Percentiles rank a stretch among this genome's conserved stretches.
These are phyloP conservation scores for Rhizoctonia solani DNA, from an alignment of 1,284 basidiomycete species.

Conservation along the genomic window DNA sequence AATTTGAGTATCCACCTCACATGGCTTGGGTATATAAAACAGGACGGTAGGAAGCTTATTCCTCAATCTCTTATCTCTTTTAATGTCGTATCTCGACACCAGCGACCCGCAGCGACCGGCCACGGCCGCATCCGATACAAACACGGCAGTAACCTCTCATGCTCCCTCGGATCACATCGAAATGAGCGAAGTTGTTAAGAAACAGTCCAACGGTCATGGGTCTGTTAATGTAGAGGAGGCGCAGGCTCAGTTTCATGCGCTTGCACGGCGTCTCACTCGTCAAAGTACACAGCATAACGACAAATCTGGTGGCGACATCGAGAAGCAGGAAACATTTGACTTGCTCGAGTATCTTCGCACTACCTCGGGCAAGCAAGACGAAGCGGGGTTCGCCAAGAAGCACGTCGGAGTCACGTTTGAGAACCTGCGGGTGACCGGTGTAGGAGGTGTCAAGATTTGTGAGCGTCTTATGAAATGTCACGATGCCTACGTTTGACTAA, in stretches of 20 bases:
- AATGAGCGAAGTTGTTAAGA: not conserved
- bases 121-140: no score
- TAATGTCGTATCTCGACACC: not conserved
- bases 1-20: no score
- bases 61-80: no score
- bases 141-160: no score
- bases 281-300: not conserved
- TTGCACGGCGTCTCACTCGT: not conserved
- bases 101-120: not conserved
- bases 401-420: conserved; percentile 83
- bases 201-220: not conserved
- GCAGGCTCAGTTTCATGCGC: conserved; percentile 23
- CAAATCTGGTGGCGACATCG: not conserved
- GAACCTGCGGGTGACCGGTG: conserved; percentile 59
- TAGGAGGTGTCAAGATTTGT: no score
- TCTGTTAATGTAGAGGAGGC: conserved; percentile 7
- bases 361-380: conserved; percentile 46
- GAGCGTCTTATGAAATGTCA: no score
- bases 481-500: conserved; percentile 55
- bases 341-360: conserved; percentile 6
- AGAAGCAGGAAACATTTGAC: conserved; percentile 12
- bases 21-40: no score
- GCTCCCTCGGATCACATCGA: no score
- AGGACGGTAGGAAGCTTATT: no score
- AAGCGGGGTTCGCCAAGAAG: conserved; percentile 79